These are phyloP conservation scores for Euphrasia confusa DNA, from an alignment of 257 asterid genomes.

Conservation along the genomic window DNA sequence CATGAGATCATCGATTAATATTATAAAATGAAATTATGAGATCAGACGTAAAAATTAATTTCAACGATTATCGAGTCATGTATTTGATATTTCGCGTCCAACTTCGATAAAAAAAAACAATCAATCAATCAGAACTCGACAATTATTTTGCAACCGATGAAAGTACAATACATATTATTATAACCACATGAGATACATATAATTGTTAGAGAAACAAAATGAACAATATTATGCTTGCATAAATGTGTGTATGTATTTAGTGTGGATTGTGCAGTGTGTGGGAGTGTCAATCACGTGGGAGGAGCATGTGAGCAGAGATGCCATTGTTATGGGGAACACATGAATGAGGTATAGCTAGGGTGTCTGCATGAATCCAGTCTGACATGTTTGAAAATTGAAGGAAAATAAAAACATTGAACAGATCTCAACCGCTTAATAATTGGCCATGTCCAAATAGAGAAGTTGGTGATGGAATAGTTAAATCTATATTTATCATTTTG, in stretches of 20 bases:
- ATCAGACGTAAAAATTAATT: too few species aligned
- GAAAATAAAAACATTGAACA: background rate
- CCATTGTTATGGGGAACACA: slow-evolving; percentile 44
- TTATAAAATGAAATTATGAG: too few species aligned
- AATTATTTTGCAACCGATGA: too few species aligned
- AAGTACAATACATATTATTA: too few species aligned
- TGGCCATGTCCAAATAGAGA: slow-evolving; percentile 8
- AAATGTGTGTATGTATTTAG: slow-evolving; percentile 7
- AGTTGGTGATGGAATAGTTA: slow-evolving; percentile 8
- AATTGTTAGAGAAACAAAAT: too few species aligned
- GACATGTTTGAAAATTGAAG: slow-evolving; percentile 21
- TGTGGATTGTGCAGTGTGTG: background rate
- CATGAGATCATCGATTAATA: too few species aligned
- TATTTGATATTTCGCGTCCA: too few species aligned
- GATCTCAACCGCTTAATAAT: slow-evolving; percentile 10
- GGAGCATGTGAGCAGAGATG: slow-evolving; percentile 44
- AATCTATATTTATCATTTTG: too few species aligned
- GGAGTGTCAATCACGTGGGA: slow-evolving; percentile 29
- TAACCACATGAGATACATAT: too few species aligned
- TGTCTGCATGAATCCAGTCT: slow-evolving; percentile 12
- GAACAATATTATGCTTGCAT: background rate
- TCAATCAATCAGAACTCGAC: too few species aligned
- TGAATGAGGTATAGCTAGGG: slow-evolving; percentile 1
- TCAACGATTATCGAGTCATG: too few species aligned
- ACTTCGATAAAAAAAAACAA: too few species aligned